Percentiles rank a stretch among this genome's conserved stretches.
phyloP scores from a whole-genome alignment of 495 filamentous ascomycete genomes.

The Neurospora cerealis region DNA sequence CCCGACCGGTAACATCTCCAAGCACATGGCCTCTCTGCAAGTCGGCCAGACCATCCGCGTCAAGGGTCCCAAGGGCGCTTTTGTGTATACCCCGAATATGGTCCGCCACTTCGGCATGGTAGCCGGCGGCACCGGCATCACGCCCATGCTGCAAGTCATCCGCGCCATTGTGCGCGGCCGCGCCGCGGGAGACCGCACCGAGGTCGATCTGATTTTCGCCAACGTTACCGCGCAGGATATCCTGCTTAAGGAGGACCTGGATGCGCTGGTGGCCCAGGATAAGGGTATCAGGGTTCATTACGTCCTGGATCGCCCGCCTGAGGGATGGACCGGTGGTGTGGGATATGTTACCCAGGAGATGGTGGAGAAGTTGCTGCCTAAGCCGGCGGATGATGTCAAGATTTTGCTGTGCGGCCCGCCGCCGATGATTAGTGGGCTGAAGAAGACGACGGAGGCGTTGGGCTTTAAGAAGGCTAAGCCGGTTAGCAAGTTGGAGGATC shows the following conservation, averaged over 20 bases:
- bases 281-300: constrained; percentile 78
- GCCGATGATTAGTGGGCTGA: constrained; percentile 93
- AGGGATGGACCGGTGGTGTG: constrained; percentile 78
- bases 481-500: constrained; percentile 94
- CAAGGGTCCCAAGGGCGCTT: constrained; percentile 87
- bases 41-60: constrained; percentile 84
- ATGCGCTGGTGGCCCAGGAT: constrained; percentile 65
- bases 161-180: constrained; percentile 80
- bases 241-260: constrained; percentile 81
- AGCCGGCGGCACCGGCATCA: constrained; percentile 94
- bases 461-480: constrained; percentile 86
- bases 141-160: constrained; percentile 93
- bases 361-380: constrained; percentile 74
- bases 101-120: constrained; percentile 94
- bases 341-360: constrained; percentile 93
- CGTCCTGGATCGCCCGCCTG: constrained; percentile 91
- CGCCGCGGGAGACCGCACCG: constrained; percentile 67
- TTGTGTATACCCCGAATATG: constrained; percentile 94
- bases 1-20: constrained; percentile 90
- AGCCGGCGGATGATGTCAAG: constrained; percentile 81
- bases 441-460: constrained; percentile 83
- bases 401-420: constrained; percentile 93
- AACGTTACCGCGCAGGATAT: constrained; percentile 94
- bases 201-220: constrained; percentile 91
- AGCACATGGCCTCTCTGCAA: constrained; percentile 71